These are phyloP conservation scores for Lepiota venenata DNA, from an alignment of 768 basidiomycete genomes.

Conservation along the genomic window DNA sequence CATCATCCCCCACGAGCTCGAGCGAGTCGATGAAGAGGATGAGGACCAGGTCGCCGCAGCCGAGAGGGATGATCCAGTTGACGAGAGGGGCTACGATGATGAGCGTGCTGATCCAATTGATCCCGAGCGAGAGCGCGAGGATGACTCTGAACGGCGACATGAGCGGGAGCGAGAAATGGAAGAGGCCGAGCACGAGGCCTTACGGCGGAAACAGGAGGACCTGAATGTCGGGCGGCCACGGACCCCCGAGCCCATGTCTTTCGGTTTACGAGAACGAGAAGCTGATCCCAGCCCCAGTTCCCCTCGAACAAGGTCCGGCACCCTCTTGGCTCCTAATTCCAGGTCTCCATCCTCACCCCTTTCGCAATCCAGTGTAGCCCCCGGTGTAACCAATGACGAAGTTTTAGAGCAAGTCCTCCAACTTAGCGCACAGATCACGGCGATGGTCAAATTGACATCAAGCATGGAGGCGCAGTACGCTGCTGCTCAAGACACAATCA, in stretches of 20 bases:
- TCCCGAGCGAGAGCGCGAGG: constrained; percentile 11
- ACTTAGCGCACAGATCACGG: constrained; percentile 71
- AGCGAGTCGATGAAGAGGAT: constrained; percentile 73
- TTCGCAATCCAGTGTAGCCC: constrained; percentile 16
- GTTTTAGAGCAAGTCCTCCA: constrained; percentile 60
- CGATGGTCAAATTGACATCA: constrained; percentile 69
- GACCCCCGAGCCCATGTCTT: constrained; percentile 72
- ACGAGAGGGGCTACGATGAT: constrained; percentile 12
- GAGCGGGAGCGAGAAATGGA: constrained; percentile 29
- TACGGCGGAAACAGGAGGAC: constrained; percentile 35
- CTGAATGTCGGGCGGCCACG: constrained; percentile 56
- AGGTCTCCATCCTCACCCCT: constrained; percentile 24
- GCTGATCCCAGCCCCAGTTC: not conserved
- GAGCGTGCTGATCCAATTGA: constrained; percentile 13
- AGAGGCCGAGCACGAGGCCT: constrained; percentile 45
- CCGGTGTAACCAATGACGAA: constrained; percentile 21
- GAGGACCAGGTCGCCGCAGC: constrained; percentile 48
- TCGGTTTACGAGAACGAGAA: constrained; percentile 27
- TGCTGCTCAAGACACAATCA: constrained; percentile 73
- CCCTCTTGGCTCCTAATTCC: constrained; percentile 1
- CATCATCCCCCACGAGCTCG: constrained; percentile 63
- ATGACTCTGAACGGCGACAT: not conserved
- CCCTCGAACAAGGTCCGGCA: constrained; percentile 8
- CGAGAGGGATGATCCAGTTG: constrained; percentile 20
- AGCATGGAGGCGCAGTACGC: constrained; percentile 76